Base-by-base conservation (phyloP, 73 alveolate genomes). In the Paramecium primaurelia region DNA sequence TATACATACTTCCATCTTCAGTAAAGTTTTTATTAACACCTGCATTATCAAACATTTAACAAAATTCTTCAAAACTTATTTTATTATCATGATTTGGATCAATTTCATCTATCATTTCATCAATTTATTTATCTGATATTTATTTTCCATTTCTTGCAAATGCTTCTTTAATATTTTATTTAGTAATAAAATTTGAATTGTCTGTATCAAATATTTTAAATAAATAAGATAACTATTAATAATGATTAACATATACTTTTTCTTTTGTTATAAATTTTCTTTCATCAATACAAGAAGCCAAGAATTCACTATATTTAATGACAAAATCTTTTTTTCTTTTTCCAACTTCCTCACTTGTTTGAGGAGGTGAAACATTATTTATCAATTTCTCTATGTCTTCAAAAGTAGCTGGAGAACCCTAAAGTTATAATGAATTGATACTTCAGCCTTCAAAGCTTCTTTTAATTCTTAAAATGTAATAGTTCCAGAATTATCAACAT, bases 401-500 rank as follows among this genome's bases (percentile, higher is more conserved):
- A 37, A 86, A 97, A 22, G 97, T 64, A 36, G 97, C 87, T 12
- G 60, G 64, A 37, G 87, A 73, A 4, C 87, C 87, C 84, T 64
- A 18, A 0, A 59, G 8, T 59, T 59, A 8, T 14, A 28, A 28
- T 64, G 28, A 64, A 94, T 80, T 64, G 84, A 64, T 44, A 94
- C 93, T 45, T 93, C 89, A 32, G 80, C 58, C 18, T 32, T 25
- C 86, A 93, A 94, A 22, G 97, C 99, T 71, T 97, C 93, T 86
- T 93, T 92, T 28, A 98, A 94, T 94, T 98, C 99, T 1, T 92
- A 60, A 26, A 95, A 93, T 44, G 94, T 94, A 18, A 98, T 96
- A 89, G 93, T 68, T 26, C 99, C 99, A 49, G 99, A 96, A 86
- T 97, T 95, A 92, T 98, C 95, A 42, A 59, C 92, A 89, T 98